Conservation (phyloP, 495 filamentous ascomycete genomes). For the Podospora didyma region DNA sequence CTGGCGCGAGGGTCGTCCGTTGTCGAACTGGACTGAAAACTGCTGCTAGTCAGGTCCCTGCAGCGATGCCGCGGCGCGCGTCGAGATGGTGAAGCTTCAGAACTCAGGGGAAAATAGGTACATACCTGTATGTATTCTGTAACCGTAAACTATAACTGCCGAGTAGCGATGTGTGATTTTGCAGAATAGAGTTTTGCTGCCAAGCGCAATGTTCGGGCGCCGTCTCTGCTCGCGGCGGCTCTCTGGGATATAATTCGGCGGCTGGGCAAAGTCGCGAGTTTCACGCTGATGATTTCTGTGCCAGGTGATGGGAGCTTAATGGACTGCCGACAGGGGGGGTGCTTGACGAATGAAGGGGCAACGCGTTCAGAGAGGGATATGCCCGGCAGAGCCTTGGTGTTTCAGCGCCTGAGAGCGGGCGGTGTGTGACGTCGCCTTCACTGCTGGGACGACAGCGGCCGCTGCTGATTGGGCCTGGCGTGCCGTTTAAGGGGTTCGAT, state of each 20-base stretch:
- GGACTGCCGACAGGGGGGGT: conserved; percentile 24
- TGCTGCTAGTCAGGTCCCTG: background rate
- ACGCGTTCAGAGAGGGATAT: conserved; percentile 18
- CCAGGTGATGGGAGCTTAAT: conserved; percentile 24
- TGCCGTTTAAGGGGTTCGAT: conserved; percentile 13
- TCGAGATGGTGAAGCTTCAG: too few relatives aligned
- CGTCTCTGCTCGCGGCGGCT: background rate
- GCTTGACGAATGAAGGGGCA: conserved; percentile 28
- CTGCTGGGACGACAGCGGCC: background rate
- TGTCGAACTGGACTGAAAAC: too few relatives aligned
- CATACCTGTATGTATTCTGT: too few relatives aligned
- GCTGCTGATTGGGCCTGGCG: conserved; percentile 19
- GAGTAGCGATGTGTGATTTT: too few relatives aligned
- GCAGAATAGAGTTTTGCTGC: background rate
- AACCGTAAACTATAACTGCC: too few relatives aligned
- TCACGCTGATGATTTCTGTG: conserved; percentile 24
- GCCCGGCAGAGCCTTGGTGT: conserved; percentile 20
- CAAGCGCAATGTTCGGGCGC: background rate
- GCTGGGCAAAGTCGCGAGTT: conserved; percentile 22
- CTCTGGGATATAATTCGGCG: conserved; percentile 17
- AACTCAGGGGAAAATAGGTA: too few relatives aligned
- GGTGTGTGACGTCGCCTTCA: conserved; percentile 20
- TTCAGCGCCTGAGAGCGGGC: conserved; percentile 21
- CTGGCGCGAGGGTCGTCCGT: too few relatives aligned
- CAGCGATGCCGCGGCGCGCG: background rate